phyloP scores from a whole-genome alignment of 441 rosid genomes.

The Gossypium aridum region DNA sequence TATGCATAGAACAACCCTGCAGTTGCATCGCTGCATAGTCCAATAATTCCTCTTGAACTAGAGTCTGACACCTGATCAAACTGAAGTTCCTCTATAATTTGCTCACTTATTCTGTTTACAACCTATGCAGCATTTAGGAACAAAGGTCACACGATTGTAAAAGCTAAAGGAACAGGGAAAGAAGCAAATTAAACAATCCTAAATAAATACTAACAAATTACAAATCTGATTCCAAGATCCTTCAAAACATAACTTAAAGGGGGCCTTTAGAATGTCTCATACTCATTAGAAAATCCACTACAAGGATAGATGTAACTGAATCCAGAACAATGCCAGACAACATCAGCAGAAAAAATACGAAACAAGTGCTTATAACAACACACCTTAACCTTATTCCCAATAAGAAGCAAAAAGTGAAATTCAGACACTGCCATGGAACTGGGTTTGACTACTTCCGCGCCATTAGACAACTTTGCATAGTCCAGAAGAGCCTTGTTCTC shows the following conservation, averaged over 20 bases:
- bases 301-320: constrained; percentile 1
- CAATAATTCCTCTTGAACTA: constrained; percentile 81
- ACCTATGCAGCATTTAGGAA: constrained; percentile 45
- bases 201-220: background rate
- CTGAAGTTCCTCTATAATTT: constrained; percentile 91
- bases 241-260: background rate
- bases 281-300: background rate
- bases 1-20: constrained; percentile 97
- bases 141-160: constrained; percentile 11
- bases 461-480: constrained; percentile 74
- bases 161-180: background rate
- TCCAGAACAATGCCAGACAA: constrained; percentile 5
- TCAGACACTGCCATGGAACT: constrained; percentile 93
- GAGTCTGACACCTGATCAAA: constrained; percentile 91
- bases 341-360: constrained; percentile 1
- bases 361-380: constrained; percentile 27
- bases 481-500: constrained; percentile 95
- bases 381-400: constrained; percentile 97
- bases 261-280: background rate
- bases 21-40: constrained; percentile 93
- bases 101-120: constrained; percentile 95
- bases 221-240: background rate
- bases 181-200: constrained; percentile 2
- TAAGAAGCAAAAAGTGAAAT: constrained; percentile 92
- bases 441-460: constrained; percentile 70